Evolutionary conservation across 257 asterid genomes (phyloP), one percentile per base, ranked within the genome.

Genomic region (Jasminum sambac): DNA sequence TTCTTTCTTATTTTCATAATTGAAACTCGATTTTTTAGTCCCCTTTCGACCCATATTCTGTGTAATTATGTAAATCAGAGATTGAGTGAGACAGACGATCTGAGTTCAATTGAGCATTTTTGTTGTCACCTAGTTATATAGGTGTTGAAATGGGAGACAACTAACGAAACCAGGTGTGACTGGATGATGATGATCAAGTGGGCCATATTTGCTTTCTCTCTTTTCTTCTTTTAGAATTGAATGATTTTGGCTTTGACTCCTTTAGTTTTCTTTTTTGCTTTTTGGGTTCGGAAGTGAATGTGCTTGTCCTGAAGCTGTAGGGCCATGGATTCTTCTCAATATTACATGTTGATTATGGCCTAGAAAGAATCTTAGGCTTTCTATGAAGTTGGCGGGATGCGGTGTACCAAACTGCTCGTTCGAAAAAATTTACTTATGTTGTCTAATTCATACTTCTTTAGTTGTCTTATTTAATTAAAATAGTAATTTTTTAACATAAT

Each of bases 21-120:
- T 64, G n/a, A n/a, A n/a, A 70, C 61, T 0, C 25, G 21, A 16
- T 67, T 79, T 66, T 67, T 82, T 85, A 4, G 87, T 80, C 23
- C 85, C 87, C 21, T 80, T 75, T 75, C 72, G 76, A 1, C 84
- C 92, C 95, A 81, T 87, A 60, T 21, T n/a, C n/a, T n/a, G n/a
- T n/a, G n/a, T n/a, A n/a, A 14, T 63, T 36, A 46, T 59, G 40
- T 8, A 23, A n/a, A 23, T 48, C 16, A 1, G 57, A 46, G 57
- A 48, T 11, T 48, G 58, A 48, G 8, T 48, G 11, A n/a, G 11
- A 48, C 0, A 48, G 19, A 48, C 2, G 2, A 16, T 48, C 6
- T 48, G 19, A 48, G 34, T 55, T 21, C 62, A n/a, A n/a, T n/a
- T n/a, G 11, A 21, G 34, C 19, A 13, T 21, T n/a, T n/a, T n/a